phyloP scores from a whole-genome alignment of 345 rosid species.

The Moricandia arvensis region DNA sequence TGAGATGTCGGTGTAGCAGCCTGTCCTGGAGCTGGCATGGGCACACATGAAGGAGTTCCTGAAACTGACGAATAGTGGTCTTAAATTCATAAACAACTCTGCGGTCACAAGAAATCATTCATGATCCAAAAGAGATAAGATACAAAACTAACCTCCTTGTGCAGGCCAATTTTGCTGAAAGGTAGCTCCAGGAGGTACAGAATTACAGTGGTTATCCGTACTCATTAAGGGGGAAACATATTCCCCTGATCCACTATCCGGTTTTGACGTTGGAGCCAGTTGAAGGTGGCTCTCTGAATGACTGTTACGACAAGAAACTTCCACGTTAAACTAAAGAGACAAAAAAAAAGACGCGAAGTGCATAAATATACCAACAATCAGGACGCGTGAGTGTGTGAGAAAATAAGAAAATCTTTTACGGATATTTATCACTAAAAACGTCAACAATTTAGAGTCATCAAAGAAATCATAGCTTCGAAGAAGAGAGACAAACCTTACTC shows the following conservation, averaged over 20 bases:
- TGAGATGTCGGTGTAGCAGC: slow-evolving; percentile 66
- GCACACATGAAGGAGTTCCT: slow-evolving; percentile 56
- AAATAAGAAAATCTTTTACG: not conserved
- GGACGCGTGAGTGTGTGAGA: slow-evolving; percentile 24
- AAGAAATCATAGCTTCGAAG: slow-evolving; percentile 15
- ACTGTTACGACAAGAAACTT: slow-evolving; percentile 44
- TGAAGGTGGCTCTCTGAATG: slow-evolving; percentile 52
- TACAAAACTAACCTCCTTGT: too few species aligned
- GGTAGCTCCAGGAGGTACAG: slow-evolving; percentile 47
- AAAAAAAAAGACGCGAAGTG: not conserved
- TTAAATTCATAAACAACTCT: slow-evolving; percentile 34
- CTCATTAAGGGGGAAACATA: slow-evolving; percentile 67
- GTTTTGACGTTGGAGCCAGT: slow-evolving; percentile 48
- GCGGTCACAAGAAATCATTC: slow-evolving; percentile 7
- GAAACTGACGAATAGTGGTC: slow-evolving; percentile 42
- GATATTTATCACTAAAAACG: not conserved
- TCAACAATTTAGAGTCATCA: not conserved
- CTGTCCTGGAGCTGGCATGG: slow-evolving; percentile 53
- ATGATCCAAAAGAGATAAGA: not conserved
- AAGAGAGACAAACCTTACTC: slow-evolving; percentile 49
- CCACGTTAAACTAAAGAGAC: slow-evolving; percentile 23
- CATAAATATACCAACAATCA: not conserved
- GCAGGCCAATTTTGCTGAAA: slow-evolving; percentile 56
- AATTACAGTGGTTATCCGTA: slow-evolving; percentile 48
- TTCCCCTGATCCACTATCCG: slow-evolving; percentile 61